Evolutionary conservation across 225 moss, liverwort and hornwort genomes (phyloP).

Genomic region (Physcomitrium patens): DNA sequence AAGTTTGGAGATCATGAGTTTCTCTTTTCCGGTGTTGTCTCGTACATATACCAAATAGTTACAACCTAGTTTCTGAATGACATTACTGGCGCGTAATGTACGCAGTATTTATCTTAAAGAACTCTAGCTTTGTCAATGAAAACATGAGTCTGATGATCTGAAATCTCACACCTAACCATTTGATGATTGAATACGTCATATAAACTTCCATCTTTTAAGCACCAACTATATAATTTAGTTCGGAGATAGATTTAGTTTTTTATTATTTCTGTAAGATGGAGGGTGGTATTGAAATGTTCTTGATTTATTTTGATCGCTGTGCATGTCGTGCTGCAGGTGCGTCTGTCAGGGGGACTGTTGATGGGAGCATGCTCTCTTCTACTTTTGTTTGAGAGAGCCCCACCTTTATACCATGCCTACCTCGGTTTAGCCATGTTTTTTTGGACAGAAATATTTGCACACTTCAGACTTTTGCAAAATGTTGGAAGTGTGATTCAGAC

Average conservation of each 20-base stretch:
- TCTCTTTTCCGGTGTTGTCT: no score
- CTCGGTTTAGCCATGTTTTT: constrained; percentile 85
- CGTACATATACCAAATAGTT: neutral
- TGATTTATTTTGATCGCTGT: constrained; percentile 30
- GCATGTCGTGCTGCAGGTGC: constrained; percentile 70
- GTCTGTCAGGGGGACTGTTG: constrained; percentile 73
- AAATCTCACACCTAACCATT: neutral
- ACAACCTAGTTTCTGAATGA: neutral
- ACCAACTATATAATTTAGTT: neutral
- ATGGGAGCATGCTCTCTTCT: constrained; percentile 74
- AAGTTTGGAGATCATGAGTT: no score
- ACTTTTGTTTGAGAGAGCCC: constrained; percentile 75
- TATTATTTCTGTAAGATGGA: neutral
- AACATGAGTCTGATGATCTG: no score
- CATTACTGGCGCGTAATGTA: neutral
- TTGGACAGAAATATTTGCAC: constrained; percentile 83
- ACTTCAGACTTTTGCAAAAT: constrained; percentile 46
- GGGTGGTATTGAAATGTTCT: neutral
- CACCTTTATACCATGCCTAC: constrained; percentile 88
- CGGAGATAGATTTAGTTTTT: neutral
- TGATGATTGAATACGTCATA: neutral
- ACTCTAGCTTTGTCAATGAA: no score
- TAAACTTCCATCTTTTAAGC: neutral
- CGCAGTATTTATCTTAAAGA: neutral
- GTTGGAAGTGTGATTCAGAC: constrained; percentile 51